Evolutionary conservation across 2,329 filamentous ascomycete genomes (phyloP), one percentile per base, ranked within the genome.

Genomic region (Hortaea werneckii): DNA sequence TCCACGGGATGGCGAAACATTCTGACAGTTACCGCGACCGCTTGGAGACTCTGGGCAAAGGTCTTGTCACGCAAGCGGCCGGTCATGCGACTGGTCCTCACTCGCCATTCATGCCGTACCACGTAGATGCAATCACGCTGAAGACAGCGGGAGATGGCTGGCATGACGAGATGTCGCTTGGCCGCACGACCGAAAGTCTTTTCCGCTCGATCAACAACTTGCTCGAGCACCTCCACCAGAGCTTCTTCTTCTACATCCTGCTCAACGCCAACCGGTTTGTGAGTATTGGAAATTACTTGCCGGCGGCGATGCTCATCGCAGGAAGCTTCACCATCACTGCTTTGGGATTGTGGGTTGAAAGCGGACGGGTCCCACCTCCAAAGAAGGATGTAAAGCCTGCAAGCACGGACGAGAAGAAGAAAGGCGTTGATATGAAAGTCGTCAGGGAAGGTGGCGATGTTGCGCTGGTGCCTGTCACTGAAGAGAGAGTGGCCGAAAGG

Each of bases 231-330:
- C 75, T 98, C 50, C 92, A 98, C 64, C 92, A 98, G 69, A 95
- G 89, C 65, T 98, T 98, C 73, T 98, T 98, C 77, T 96, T 98
- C 69, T 98, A 98, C 65, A 73, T 98, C 43, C 75, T 98, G 39
- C 88, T 96, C 79, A 83, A 94, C 55, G 79, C 82, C 29, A 86
- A 92, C 58, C 82, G 89, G 8, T 98, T 98, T 62, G 92, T 96
- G 56, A 96, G 89, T 67, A 98, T 98, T 52, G 92, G 92, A 11
- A 98, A 90, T 1, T 98, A 98, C 61, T 75, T 98, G 3, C 92
- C 92, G 0, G 94, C 87, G 56, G 92, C 92, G n/a, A 98, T 98
- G 92, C 69, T 96, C 42, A 77, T 98, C 47, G 92, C 90, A 1
- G 85, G 83, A 38, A 95, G 89, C 64, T 96, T 96, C 61, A 95